These are phyloP conservation scores for Harringtonia aguacate DNA, from an alignment of 2,329 filamentous ascomycete genomes.

Conservation along the genomic window DNA sequence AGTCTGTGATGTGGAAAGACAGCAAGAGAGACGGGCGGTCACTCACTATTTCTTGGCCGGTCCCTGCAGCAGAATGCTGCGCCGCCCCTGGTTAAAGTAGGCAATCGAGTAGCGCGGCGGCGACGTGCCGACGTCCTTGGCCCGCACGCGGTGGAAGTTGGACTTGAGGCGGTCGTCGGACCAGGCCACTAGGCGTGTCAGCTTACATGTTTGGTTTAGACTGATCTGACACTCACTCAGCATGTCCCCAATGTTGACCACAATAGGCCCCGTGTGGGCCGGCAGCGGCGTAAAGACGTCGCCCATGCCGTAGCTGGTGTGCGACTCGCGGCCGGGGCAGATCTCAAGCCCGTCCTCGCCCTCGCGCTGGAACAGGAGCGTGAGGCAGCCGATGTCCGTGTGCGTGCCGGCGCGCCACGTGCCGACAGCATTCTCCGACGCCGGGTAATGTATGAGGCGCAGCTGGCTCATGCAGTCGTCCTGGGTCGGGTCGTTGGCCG, in stretches of 20 bases:
- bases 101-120: slow-evolving; percentile 53
- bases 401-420: slow-evolving; percentile 49
- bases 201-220: background rate
- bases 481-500: no score
- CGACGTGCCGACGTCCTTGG: slow-evolving; percentile 20
- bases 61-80: background rate
- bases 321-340: slow-evolving; percentile 49
- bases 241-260: background rate
- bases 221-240: background rate
- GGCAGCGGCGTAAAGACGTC: slow-evolving; percentile 22
- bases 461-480: slow-evolving; percentile 20
- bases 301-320: slow-evolving; percentile 45
- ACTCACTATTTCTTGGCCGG: background rate
- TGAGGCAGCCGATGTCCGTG: slow-evolving; percentile 51
- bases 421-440: slow-evolving; percentile 25
- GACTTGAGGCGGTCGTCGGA: slow-evolving; percentile 58
- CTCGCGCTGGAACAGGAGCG: slow-evolving; percentile 48
- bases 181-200: slow-evolving; percentile 36
- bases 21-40: background rate
- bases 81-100: slow-evolving; percentile 36
- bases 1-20: no score
- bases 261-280: background rate
- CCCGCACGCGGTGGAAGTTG: slow-evolving; percentile 51
- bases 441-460: slow-evolving; percentile 13
- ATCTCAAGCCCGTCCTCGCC: slow-evolving; percentile 53